These are phyloP conservation scores for Senna tora DNA, from an alignment of 306 rosid genomes.

Conservation along the genomic window DNA sequence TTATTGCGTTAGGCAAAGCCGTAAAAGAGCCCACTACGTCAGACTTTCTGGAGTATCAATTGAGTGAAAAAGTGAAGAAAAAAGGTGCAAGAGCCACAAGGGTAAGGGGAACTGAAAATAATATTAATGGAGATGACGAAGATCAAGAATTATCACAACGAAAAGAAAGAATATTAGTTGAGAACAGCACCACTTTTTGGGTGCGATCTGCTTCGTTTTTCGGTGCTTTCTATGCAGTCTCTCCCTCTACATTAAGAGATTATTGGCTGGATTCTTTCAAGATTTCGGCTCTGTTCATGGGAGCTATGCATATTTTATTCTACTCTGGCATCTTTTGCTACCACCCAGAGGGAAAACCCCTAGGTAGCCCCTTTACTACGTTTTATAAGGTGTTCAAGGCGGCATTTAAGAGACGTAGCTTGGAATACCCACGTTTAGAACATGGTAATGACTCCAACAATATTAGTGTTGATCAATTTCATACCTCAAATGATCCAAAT, in stretches of 20 bases:
- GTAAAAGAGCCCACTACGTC: background rate
- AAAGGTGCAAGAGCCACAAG: no score
- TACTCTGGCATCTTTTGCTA: background rate
- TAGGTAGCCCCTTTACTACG: background rate
- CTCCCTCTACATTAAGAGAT: no score
- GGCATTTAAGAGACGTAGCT: background rate
- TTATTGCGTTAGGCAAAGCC: background rate
- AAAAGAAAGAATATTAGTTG: background rate
- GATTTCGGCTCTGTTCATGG: background rate
- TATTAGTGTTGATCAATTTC: no score
- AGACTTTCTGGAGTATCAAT: background rate
- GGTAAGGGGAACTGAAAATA: no score
- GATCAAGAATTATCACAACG: background rate
- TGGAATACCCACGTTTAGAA: background rate
- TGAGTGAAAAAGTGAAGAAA: background rate
- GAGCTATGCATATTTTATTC: background rate
- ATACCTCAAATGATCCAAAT: no score
- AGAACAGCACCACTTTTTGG: background rate
- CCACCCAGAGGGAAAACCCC: background rate
- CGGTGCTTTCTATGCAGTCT: background rate
- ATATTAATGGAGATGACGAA: background rate
- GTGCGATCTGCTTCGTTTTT: accelerated
- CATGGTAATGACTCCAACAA: background rate
- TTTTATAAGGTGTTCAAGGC: background rate
- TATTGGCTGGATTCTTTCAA: background rate